Evolutionary conservation across 1,284 basidiomycete species (phyloP).

Genomic region (Ustilago xerochloae): DNA sequence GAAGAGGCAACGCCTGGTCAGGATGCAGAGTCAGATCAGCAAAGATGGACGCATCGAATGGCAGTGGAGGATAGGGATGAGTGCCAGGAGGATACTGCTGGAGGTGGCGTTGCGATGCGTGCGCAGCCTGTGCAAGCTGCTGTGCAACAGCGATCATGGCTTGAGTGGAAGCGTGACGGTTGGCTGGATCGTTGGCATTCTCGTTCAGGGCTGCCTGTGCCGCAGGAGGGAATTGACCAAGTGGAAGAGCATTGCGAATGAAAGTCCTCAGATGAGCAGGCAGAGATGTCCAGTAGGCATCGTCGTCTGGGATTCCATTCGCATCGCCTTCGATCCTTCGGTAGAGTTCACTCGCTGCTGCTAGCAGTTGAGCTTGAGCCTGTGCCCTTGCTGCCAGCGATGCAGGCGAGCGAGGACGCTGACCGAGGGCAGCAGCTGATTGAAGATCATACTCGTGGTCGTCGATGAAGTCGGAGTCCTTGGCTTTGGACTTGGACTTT

Average conservation of each 20-base stretch:
- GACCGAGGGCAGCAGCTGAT: constrained; percentile 34
- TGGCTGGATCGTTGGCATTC: constrained; percentile 55
- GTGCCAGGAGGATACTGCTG: constrained; percentile 58
- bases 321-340: constrained; percentile 67
- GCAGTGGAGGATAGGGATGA: constrained; percentile 56
- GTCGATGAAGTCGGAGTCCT: constrained; percentile 43
- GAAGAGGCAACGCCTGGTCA: constrained; percentile 54
- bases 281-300: constrained; percentile 74
- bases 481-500: constrained; percentile 60
- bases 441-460: constrained; percentile 46
- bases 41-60: constrained; percentile 65
- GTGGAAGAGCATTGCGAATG: constrained; percentile 73
- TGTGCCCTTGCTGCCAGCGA: constrained; percentile 59
- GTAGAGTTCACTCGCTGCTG: constrained; percentile 66
- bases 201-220: constrained; percentile 49
- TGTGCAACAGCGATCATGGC: constrained; percentile 68
- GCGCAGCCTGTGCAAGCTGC: constrained; percentile 65
- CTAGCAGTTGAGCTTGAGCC: constrained; percentile 65
- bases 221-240: constrained; percentile 62
- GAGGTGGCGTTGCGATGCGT: constrained; percentile 63
- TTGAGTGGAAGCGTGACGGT: constrained; percentile 63
- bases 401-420: constrained; percentile 43
- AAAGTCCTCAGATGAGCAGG: constrained; percentile 73
- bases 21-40: constrained; percentile 62
- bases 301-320: constrained; percentile 70